Evolutionary conservation across 2,329 filamentous ascomycete genomes (phyloP).

Genomic region (Beauveria pseudobassiana): DNA sequence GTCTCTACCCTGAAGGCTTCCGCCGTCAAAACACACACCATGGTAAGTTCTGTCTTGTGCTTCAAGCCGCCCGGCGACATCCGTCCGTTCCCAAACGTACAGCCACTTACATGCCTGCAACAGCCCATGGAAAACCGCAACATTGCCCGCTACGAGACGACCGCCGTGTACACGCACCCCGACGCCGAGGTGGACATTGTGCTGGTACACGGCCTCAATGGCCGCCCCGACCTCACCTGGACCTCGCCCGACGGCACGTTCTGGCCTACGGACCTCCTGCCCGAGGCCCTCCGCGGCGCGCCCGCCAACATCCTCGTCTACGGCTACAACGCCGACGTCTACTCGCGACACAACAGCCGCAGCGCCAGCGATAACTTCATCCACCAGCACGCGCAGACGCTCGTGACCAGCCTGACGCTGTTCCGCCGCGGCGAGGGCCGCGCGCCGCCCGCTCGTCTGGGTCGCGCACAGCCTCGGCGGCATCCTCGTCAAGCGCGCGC

Average conservation of each 20-base stretch:
- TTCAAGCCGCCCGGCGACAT: not conserved
- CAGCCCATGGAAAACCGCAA: conserved; percentile 31
- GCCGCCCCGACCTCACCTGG: conserved; percentile 58
- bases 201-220: conserved; percentile 65
- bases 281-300: conserved; percentile 46
- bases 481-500: conserved; percentile 61
- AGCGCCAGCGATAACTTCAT: conserved; percentile 59
- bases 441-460: conserved; percentile 63
- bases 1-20: not conserved
- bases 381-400: conserved; percentile 62
- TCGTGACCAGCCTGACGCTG: conserved; percentile 54
- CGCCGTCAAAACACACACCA: not conserved
- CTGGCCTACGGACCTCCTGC: conserved; percentile 64
- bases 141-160: conserved; percentile 46
- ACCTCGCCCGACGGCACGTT: conserved; percentile 49
- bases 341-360: conserved; percentile 39
- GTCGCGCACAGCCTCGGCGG: conserved; percentile 69
- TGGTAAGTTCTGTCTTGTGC: conserved; percentile 1
- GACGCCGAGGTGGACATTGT: conserved; percentile 57
- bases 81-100: not conserved
- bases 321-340: conserved; percentile 65
- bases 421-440: conserved; percentile 54
- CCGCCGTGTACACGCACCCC: conserved; percentile 51
- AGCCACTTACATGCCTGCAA: not conserved
- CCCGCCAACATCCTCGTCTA: conserved; percentile 62